These are phyloP conservation scores for Xerocomellus intermedius DNA, from an alignment of 768 basidiomycete species.

Conservation along the genomic window DNA sequence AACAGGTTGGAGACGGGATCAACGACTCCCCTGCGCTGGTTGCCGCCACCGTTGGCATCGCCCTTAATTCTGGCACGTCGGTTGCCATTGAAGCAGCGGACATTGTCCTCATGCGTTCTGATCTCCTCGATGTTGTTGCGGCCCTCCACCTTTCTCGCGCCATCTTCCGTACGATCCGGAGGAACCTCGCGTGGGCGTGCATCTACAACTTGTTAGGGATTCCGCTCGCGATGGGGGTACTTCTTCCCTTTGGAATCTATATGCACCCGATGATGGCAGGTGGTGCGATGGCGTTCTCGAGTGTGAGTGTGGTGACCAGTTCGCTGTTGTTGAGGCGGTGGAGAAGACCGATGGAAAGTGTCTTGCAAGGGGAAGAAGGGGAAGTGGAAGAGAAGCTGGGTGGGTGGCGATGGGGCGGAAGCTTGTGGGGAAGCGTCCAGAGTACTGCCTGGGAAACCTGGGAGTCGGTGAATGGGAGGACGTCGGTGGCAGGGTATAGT, in stretches of 20 bases:
- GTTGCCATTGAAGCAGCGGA: constrained; percentile 99
- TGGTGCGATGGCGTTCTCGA: constrained; percentile 98
- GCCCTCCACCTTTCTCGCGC: constrained; percentile 85
- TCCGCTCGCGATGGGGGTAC: constrained; percentile 95
- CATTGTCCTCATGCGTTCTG: constrained; percentile 95
- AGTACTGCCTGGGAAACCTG: constrained; percentile 46
- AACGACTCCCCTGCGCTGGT: constrained; percentile 98
- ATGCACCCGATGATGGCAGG: constrained; percentile 98
- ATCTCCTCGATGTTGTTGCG: constrained; percentile 95
- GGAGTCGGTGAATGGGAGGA: constrained; percentile 44
- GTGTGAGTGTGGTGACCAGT: constrained; percentile 91
- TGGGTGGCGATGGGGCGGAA: constrained; percentile 4
- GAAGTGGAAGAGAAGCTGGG: constrained; percentile 32
- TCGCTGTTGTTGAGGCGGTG: constrained; percentile 86
- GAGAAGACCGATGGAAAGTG: constrained; percentile 64
- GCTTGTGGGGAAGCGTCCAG: constrained; percentile 39
- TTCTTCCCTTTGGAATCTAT: constrained; percentile 88
- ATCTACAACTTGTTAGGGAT: constrained; percentile 92
- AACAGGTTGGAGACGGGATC: constrained; percentile 95
- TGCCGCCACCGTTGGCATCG: constrained; percentile 94
- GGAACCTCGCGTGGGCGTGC: constrained; percentile 96
- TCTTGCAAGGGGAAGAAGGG: constrained; percentile 62
- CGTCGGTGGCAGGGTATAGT: constrained; percentile 55
- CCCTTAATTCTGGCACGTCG: constrained; percentile 92
- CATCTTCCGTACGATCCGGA: constrained; percentile 87